Conservation (phyloP, 352 stramenopile species). For the Thraustotheca clavata region DNA sequence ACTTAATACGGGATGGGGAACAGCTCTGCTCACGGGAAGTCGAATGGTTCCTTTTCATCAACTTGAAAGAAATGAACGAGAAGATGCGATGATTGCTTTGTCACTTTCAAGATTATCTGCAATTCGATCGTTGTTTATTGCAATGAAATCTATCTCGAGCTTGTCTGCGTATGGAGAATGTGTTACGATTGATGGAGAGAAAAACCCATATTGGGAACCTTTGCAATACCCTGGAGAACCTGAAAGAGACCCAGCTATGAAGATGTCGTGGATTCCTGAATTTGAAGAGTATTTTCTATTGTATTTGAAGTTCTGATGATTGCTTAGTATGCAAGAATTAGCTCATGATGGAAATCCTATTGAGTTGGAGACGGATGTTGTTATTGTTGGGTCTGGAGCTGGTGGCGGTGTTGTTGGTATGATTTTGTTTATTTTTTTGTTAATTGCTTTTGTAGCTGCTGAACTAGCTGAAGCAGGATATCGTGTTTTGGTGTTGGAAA, state of each 20-base stretch:
- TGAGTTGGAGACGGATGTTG: conserved; percentile 15
- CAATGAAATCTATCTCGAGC: not conserved
- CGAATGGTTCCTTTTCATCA: conserved; percentile 11
- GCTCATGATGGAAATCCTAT: conserved; percentile 5
- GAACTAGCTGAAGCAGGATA: conserved; percentile 24
- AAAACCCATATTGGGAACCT: conserved; percentile 9
- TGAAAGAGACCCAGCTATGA: not conserved
- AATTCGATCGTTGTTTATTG: conserved; percentile 10
- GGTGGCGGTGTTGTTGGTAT: conserved; percentile 16
- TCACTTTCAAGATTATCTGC: not conserved
- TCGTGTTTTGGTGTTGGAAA: conserved; percentile 28
- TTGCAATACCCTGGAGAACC: conserved; percentile 12
- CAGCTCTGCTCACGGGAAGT: conserved; percentile 3
- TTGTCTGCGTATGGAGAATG: not conserved
- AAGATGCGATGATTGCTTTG: not conserved
- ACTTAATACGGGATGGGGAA: conserved; percentile 15
- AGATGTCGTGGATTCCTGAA: not conserved
- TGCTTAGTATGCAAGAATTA: conserved; percentile 2
- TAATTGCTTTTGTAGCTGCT: not conserved
- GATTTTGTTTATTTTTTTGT: not conserved
- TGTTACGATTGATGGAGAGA: not conserved
- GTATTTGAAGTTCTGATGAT: not conserved
- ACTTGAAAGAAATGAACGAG: not conserved
- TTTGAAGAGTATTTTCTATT: conserved; percentile 16
- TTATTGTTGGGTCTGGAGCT: conserved; percentile 12